Conservation (phyloP, 805 yeast genomes). For the Lipomyces orientalis region DNA sequence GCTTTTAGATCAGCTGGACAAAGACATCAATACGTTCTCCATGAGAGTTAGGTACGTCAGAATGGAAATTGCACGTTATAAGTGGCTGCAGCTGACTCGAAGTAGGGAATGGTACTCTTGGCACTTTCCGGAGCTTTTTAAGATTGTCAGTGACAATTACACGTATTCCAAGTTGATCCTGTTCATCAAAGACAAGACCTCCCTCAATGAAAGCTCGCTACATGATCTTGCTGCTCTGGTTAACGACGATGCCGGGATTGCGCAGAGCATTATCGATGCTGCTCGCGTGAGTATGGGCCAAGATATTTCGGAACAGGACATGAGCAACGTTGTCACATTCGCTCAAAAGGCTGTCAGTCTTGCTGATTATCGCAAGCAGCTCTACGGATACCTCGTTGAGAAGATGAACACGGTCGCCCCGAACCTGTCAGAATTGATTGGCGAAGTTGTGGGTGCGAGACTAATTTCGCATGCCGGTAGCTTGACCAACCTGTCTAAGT, state of each 20-base stretch:
- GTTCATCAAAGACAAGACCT: conserved; percentile 83
- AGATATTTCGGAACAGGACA: conserved; percentile 92
- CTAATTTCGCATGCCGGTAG: conserved; percentile 98
- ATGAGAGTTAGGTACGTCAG: conserved; percentile 75
- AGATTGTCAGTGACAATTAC: conserved; percentile 88
- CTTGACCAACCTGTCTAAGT: conserved; percentile 91
- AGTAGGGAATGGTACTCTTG: conserved; percentile 93
- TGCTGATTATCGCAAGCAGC: conserved; percentile 84
- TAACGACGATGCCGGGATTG: conserved; percentile 89
- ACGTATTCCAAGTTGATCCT: conserved; percentile 81
- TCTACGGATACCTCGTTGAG: conserved; percentile 85
- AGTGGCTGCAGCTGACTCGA: conserved; percentile 2
- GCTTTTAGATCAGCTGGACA: conserved; percentile 93
- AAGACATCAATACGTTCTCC: conserved; percentile 95
- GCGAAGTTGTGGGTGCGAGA: conserved; percentile 99
- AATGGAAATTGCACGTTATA: too few species aligned
- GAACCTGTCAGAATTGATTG: conserved; percentile 92
- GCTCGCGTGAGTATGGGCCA: conserved; percentile 99
- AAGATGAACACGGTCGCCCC: conserved; percentile 99
- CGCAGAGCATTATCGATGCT: conserved; percentile 89
- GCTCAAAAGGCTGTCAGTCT: conserved; percentile 93
- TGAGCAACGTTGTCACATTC: conserved; percentile 86
- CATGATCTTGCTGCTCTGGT: conserved; percentile 91
- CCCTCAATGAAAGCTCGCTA: conserved; percentile 60
- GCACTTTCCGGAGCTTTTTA: conserved; percentile 98